phyloP scores from a whole-genome alignment of 257 asterid species.

The Nicotiana sylvestris region DNA sequence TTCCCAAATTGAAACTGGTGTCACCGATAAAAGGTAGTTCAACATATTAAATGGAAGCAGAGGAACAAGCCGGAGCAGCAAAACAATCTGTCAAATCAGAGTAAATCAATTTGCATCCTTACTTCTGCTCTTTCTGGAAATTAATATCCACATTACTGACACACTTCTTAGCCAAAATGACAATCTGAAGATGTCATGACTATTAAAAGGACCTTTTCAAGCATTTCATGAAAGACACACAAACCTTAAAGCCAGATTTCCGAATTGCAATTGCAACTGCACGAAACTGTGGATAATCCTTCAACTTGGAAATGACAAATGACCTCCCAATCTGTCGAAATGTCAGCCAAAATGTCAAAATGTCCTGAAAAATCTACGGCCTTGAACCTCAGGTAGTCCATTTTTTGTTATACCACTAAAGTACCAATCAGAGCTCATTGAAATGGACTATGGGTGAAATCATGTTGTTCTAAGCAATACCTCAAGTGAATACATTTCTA shows the following conservation, averaged over 20 bases:
- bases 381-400: not conserved
- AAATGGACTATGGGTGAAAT: not conserved
- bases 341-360: conserved; percentile 21
- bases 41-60: conserved; percentile 92
- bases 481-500: not conserved
- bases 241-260: conserved; percentile 90
- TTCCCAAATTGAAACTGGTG: conserved; percentile 78
- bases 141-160: not conserved
- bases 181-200: not conserved
- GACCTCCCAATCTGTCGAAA: conserved; percentile 78
- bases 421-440: not conserved
- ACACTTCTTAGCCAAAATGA: not conserved
- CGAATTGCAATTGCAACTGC: conserved; percentile 84
- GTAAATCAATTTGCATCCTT: not conserved
- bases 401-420: not conserved
- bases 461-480: not conserved
- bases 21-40: conserved; percentile 93
- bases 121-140: conserved; percentile 5
- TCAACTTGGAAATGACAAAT: conserved; percentile 82
- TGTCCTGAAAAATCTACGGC: not conserved
- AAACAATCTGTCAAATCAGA: conserved; percentile 60
- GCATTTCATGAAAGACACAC: conserved; percentile 1
- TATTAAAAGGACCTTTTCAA: not conserved
- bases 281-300: conserved; percentile 84
- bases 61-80: conserved; percentile 93